Evolutionary conservation across 2,329 filamentous ascomycete species (phyloP).

Genomic region (Hypoxylon sp.): DNA sequence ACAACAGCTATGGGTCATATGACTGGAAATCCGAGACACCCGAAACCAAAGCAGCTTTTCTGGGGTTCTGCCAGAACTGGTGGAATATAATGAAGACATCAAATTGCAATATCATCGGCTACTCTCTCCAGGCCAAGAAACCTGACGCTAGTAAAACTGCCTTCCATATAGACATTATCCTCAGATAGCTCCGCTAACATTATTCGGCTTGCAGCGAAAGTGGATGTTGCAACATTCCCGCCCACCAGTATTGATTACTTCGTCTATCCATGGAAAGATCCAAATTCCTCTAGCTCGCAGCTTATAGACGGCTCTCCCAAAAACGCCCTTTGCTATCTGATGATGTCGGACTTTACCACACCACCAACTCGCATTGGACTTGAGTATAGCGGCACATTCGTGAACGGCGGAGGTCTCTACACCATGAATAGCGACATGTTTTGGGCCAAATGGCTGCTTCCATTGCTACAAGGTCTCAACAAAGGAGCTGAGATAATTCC

Average conservation of each 20-base stretch:
- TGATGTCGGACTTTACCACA: background rate
- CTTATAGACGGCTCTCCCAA: background rate
- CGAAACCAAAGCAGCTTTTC: background rate
- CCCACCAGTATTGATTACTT: slow-evolving; percentile 3
- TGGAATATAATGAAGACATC: slow-evolving; percentile 1
- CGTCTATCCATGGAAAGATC: slow-evolving; percentile 1
- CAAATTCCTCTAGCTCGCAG: background rate
- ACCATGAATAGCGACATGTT: background rate
- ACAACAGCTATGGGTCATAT: background rate
- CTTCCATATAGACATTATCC: background rate
- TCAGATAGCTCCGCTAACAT: background rate
- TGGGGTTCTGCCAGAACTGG: background rate
- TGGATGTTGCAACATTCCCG: background rate
- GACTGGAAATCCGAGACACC: slow-evolving; percentile 1
- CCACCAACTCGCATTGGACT: background rate
- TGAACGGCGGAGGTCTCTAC: slow-evolving; percentile 2
- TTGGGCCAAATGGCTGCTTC: background rate
- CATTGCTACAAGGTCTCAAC: slow-evolving; percentile 3
- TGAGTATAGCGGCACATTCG: background rate
- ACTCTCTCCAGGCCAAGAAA: background rate
- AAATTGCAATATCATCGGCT: slow-evolving; percentile 1
- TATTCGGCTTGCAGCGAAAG: background rate
- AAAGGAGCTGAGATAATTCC: slow-evolving; percentile 3
- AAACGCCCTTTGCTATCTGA: slow-evolving; percentile 1
- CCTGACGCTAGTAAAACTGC: background rate